These are phyloP conservation scores for Exophiala phaeomuriformis DNA, from an alignment of 2,329 filamentous ascomycete genomes.

Conservation along the genomic window DNA sequence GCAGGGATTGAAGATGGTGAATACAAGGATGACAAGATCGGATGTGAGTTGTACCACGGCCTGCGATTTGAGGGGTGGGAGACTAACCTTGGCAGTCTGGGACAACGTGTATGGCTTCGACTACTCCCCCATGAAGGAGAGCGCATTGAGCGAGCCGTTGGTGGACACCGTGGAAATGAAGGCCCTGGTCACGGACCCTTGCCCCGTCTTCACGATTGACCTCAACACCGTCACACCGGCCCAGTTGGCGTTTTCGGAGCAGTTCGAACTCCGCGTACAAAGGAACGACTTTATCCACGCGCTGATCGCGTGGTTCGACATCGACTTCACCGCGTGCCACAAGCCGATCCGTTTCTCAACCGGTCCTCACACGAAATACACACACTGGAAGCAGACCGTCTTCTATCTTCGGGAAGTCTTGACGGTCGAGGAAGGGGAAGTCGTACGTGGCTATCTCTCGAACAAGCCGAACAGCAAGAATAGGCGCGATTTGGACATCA, in stretches of 20 bases:
- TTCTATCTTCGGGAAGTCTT: slow-evolving; percentile 94
- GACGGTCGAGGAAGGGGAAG: slow-evolving; percentile 82
- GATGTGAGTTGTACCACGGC: slow-evolving; percentile 59
- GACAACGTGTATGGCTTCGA: slow-evolving; percentile 98
- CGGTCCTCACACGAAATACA: slow-evolving; percentile 96
- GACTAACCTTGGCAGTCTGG: slow-evolving; percentile 62
- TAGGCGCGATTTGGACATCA: slow-evolving; percentile 88
- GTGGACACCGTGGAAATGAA: slow-evolving; percentile 98
- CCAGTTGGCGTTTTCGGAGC: slow-evolving; percentile 75
- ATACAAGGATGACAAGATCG: slow-evolving; percentile 99
- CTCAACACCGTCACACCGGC: slow-evolving; percentile 79
- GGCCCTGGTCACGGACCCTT: slow-evolving; percentile 89
- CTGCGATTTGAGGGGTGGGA: background rate
- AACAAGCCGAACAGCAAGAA: slow-evolving; percentile 93
- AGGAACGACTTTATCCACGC: slow-evolving; percentile 95
- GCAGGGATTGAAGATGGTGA: slow-evolving; percentile 97
- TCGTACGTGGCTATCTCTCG: slow-evolving; percentile 62
- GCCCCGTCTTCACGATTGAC: slow-evolving; percentile 76
- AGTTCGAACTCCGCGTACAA: slow-evolving; percentile 68
- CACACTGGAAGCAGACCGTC: slow-evolving; percentile 99
- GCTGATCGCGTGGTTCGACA: slow-evolving; percentile 97
- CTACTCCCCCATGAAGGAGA: slow-evolving; percentile 87
- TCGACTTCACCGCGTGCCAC: slow-evolving; percentile 96
- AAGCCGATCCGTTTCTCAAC: slow-evolving; percentile 96
- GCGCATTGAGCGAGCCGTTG: slow-evolving; percentile 87